Evolutionary conservation across 257 asterid species (phyloP).

Genomic region (Capsicum chinense): DNA sequence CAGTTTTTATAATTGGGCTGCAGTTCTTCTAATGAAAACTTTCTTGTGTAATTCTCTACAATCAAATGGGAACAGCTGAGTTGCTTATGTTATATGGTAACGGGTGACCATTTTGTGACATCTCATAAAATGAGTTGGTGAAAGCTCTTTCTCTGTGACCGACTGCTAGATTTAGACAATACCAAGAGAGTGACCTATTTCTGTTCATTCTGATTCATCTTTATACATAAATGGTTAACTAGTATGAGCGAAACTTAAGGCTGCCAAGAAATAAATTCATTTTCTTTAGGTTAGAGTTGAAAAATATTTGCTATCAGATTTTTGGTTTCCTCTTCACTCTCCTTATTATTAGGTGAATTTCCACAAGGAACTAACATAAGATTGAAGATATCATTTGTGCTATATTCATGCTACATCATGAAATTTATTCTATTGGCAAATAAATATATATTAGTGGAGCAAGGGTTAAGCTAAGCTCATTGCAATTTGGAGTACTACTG

Average conservation of each 20-base stretch:
- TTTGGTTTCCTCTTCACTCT: background rate
- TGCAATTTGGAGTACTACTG: background rate
- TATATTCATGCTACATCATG: background rate
- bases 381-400: slow-evolving; percentile 17
- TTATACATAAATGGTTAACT: slow-evolving; percentile 11
- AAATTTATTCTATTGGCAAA: background rate
- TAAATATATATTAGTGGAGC: background rate
- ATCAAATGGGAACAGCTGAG: background rate
- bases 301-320: no score
- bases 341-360: slow-evolving; percentile 1
- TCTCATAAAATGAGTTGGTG: background rate
- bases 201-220: slow-evolving; percentile 18
- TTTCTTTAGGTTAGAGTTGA: background rate
- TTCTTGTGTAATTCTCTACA: background rate
- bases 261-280: background rate
- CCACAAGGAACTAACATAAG: slow-evolving; percentile 1
- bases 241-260: background rate
- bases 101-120: background rate
- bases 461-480: background rate
- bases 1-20: background rate
- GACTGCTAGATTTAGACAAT: background rate
- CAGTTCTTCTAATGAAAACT: background rate
- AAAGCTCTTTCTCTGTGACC: background rate
- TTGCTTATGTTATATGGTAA: background rate
- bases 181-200: background rate